A percentile compares a stretch with the other conserved stretches of the same genome.
These are phyloP conservation scores for Aspergillus sojae DNA, from an alignment of 2,329 filamentous ascomycete genomes.

Conservation along the genomic window DNA sequence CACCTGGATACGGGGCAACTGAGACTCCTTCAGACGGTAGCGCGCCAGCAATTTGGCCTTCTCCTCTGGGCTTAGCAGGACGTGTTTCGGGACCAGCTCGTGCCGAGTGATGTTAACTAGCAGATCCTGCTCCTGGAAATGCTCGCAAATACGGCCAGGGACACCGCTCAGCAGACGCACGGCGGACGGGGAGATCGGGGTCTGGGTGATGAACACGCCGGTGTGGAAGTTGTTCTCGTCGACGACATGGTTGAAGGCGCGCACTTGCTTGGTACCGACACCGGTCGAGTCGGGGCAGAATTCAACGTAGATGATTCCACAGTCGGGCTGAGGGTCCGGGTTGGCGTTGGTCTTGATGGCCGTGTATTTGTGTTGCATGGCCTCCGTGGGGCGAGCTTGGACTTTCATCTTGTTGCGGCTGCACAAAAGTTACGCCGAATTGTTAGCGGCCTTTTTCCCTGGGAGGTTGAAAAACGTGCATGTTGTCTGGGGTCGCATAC, in stretches of 20 bases:
- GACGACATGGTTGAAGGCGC: slow-evolving; percentile 82
- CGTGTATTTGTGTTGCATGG: slow-evolving; percentile 84
- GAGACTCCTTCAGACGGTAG: slow-evolving; percentile 95
- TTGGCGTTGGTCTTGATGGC: slow-evolving; percentile 69
- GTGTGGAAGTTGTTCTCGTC: slow-evolving; percentile 79
- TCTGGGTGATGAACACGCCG: slow-evolving; percentile 86
- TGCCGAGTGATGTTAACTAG: slow-evolving; percentile 98
- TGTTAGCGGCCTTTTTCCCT: slow-evolving; percentile 9
- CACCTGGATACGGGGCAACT: slow-evolving; percentile 87
- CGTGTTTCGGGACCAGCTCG: slow-evolving; percentile 92
- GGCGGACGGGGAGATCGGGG: slow-evolving; percentile 80
- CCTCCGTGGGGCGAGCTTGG: slow-evolving; percentile 78
- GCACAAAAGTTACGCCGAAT: neutral
- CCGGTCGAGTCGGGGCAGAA: slow-evolving; percentile 74
- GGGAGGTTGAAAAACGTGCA: slow-evolving; percentile 1
- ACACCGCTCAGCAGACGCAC: slow-evolving; percentile 82
- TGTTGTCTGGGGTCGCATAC: slow-evolving; percentile 56
- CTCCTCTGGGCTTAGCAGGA: slow-evolving; percentile 86
- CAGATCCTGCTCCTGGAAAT: slow-evolving; percentile 93
- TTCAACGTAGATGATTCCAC: slow-evolving; percentile 90
- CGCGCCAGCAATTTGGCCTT: slow-evolving; percentile 82
- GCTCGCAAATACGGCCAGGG: slow-evolving; percentile 80
- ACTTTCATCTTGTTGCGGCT: slow-evolving; percentile 86
- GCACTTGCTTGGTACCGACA: slow-evolving; percentile 90
- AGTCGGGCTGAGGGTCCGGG: slow-evolving; percentile 71